Base-by-base conservation (phyloP, 2,329 filamentous ascomycete species). In the Lizonia empirigonia region DNA sequence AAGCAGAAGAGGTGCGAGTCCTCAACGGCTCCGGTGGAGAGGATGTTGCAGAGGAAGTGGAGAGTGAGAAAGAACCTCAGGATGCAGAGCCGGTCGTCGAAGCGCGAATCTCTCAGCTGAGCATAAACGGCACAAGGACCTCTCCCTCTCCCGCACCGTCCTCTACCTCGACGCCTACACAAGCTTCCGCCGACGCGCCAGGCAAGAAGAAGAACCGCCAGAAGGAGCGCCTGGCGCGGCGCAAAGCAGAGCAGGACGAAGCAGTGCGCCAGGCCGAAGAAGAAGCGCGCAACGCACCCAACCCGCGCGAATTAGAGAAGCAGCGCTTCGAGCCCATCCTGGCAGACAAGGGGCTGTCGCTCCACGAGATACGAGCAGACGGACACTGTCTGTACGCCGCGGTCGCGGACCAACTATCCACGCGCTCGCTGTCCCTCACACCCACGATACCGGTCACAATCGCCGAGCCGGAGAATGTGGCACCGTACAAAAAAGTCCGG, bases 341-440 rank as follows among this genome's bases (percentile, higher is more conserved):
- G 70, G 75, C 78, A 45, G 77, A 80, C 35, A 77, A 87, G 50
- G 80, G 79, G 0, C 80, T 97, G 13, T 78, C 77, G 16, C 90
- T 97, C 77, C 83, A 89, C 63, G 85, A 90, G 51, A 91, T 99
- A 50, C 83, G 83, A 30, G 91, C 94, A 0, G 93, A 99, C 74
- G 94, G 94, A 0, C 94, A 99, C 76, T 99, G 94, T 70, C 78
- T 99, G 13, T 99, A 97, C 75, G 89, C 91, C 13, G 91, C 94
- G 0, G 82, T 97, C 41, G 92, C 93, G 20, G 90, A 94, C 71
- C 91, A 96, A 74, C 80, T 97, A 44, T 76, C 75, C 45, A 77
- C 81, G 45, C 55, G 57, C n/a, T 64, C 59, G 0, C 33, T 76
- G 22, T 63, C 59, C 0, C 41, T 75, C 35, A 56, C 67, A 44